Conservation (phyloP, 352 stramenopile genomes). For the Stephanocyclus meneghinianus region DNA sequence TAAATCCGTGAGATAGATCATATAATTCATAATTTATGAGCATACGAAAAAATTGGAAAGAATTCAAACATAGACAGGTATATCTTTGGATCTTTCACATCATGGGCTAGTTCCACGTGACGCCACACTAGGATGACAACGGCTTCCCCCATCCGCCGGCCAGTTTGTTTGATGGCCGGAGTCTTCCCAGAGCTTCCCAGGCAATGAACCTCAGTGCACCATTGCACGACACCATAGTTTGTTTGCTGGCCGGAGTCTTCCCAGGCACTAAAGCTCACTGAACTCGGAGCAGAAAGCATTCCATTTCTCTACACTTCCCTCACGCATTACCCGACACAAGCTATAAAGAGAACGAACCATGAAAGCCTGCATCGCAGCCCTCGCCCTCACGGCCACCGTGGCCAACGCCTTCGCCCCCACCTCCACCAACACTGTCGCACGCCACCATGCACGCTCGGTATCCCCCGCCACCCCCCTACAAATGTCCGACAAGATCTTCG, state of each 20-base stretch:
- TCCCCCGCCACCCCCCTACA: conserved; percentile 11
- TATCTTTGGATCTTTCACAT: neutral
- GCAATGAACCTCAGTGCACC: no score
- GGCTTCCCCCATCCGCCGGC: no score
- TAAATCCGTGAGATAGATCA: no score
- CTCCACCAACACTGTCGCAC: neutral
- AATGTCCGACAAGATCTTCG: conserved; percentile 55
- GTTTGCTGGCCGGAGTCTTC: no score
- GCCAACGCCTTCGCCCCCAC: conserved; percentile 35
- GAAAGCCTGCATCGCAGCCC: conserved; percentile 34
- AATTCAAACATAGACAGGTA: no score
- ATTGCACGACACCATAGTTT: no score
- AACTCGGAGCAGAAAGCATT: no score
- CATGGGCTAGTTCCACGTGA: conserved; percentile 3
- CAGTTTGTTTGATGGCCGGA: no score
- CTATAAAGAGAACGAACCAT: conserved; percentile 26
- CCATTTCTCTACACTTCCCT: neutral
- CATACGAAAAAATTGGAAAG: no score
- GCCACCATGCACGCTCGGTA: neutral
- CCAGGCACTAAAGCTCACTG: no score
- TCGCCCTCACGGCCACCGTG: conserved; percentile 19
- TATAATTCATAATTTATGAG: no score
- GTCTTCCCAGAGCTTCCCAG: no score
- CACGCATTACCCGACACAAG: neutral
- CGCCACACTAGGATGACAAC: neutral